phyloP scores from a whole-genome alignment of 257 asterid genomes.

The Ocimum tenuiflorum region DNA sequence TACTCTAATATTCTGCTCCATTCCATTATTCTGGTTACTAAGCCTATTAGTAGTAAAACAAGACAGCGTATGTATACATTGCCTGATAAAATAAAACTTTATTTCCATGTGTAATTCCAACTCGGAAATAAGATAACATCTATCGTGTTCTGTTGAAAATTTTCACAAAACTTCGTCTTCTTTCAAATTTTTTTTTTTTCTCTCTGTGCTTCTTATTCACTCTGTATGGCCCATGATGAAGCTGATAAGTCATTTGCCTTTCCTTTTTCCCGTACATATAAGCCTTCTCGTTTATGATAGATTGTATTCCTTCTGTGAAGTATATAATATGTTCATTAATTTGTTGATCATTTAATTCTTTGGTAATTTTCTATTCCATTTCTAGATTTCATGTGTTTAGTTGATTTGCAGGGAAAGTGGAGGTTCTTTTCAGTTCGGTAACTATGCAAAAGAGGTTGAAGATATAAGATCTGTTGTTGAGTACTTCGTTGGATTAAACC shows the following conservation, averaged over 20 bases:
- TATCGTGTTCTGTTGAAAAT: too few species aligned
- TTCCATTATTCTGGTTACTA: too few species aligned
- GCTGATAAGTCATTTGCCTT: not conserved
- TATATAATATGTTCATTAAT: not conserved
- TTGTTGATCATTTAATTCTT: not conserved
- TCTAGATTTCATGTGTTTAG: not conserved
- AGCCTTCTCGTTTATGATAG: not conserved
- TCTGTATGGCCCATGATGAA: too few species aligned
- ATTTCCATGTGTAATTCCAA: too few species aligned
- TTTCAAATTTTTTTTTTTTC: too few species aligned
- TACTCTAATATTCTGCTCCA: too few species aligned
- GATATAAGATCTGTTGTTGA: conserved; percentile 76
- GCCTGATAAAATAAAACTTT: too few species aligned
- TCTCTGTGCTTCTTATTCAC: too few species aligned
- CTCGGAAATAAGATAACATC: too few species aligned
- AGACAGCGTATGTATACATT: too few species aligned
- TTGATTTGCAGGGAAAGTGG: conserved; percentile 72
- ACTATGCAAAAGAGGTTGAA: conserved; percentile 62
- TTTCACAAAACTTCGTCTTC: too few species aligned
- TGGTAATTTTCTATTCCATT: not conserved
- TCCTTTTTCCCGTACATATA: not conserved
- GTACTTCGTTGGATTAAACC: conserved; percentile 42
- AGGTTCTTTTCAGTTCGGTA: conserved; percentile 64
- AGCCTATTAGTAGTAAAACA: too few species aligned
- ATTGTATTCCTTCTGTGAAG: not conserved